phyloP scores from a whole-genome alignment of 1,139 yeast genomes.

The Blastobotrys serpentis region DNA sequence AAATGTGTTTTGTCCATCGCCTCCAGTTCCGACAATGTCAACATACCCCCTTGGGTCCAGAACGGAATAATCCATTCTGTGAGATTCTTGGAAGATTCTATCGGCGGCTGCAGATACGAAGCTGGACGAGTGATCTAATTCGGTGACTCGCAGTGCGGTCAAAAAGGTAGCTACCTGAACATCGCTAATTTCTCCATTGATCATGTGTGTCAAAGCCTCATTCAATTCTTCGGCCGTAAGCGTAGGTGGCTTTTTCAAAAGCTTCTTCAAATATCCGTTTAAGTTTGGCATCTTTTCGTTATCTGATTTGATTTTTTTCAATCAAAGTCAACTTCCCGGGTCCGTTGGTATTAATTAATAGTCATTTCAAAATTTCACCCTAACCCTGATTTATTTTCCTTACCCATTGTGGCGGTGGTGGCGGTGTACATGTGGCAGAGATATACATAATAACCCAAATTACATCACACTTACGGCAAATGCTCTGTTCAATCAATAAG shows the following conservation, averaged over 20 bases:
- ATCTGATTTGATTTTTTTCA: too few species aligned
- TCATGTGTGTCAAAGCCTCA: constrained; percentile 58
- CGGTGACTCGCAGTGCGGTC: constrained; percentile 68
- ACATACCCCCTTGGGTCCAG: constrained; percentile 58
- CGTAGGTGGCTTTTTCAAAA: constrained; percentile 57
- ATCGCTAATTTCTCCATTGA: constrained; percentile 59
- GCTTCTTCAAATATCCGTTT: constrained; percentile 63
- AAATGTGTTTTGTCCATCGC: constrained; percentile 95
- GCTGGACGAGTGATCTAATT: constrained; percentile 78
- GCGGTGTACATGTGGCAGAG: neutral
- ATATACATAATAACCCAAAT: too few species aligned
- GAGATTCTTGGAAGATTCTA: constrained; percentile 55
- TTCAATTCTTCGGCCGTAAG: constrained; percentile 61
- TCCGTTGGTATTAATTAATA: too few species aligned
- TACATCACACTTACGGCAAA: too few species aligned
- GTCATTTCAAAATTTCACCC: neutral
- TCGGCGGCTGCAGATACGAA: constrained; percentile 83
- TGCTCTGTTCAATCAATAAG: too few species aligned
- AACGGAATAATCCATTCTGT: constrained; percentile 31
- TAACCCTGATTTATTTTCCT: neutral
- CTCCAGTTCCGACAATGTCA: constrained; percentile 97
- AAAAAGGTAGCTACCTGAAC: constrained; percentile 77
- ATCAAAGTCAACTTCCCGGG: too few species aligned
- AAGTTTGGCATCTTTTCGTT: constrained; percentile 29
- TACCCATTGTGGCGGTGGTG: neutral